Evolutionary conservation across 371 early-diverging fungal genomes (phyloP).

Genomic region (Paraphysoderma sedebokerense): DNA sequence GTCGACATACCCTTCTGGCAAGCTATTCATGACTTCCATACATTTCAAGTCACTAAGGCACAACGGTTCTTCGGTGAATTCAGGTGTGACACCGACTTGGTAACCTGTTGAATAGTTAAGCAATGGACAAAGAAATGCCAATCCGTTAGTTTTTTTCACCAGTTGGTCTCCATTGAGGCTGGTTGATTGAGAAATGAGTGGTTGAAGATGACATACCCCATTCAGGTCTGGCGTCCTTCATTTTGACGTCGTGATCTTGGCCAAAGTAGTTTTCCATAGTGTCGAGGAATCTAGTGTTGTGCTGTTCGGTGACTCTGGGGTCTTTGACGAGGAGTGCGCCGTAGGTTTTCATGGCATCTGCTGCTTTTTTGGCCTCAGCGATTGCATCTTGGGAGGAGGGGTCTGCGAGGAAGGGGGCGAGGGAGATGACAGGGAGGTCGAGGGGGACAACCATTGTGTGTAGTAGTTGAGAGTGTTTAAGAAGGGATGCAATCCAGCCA

Average conservation of each 20-base stretch:
- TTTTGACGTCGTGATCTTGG: slow-evolving; percentile 31
- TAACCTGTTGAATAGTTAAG: slow-evolving; percentile 6
- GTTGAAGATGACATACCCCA: not conserved
- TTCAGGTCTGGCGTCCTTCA: slow-evolving; percentile 39
- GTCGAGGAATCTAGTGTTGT: slow-evolving; percentile 37
- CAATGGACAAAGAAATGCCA: too few species aligned
- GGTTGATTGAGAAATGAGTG: too few species aligned
- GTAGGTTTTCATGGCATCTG: slow-evolving; percentile 37
- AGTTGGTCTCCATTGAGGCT: too few species aligned
- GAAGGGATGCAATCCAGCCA: too few species aligned
- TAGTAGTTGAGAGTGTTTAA: too few species aligned
- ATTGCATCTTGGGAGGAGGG: slow-evolving; percentile 22
- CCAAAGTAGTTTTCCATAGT: slow-evolving; percentile 46
- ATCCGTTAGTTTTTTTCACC: too few species aligned
- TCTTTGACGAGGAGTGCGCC: slow-evolving; percentile 43
- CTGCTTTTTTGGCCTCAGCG: slow-evolving; percentile 32
- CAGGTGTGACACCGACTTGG: slow-evolving; percentile 48
- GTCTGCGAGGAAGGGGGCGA: slow-evolving; percentile 27
- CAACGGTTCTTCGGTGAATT: slow-evolving; percentile 38
- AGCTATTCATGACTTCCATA: slow-evolving; percentile 21
- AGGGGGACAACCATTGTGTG: not conserved
- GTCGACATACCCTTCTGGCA: slow-evolving; percentile 16
- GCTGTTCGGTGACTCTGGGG: slow-evolving; percentile 35
- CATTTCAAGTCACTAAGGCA: slow-evolving; percentile 41
- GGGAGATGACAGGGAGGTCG: slow-evolving; percentile 32